These are phyloP conservation scores for Claviceps fusiformis DNA, from an alignment of 2,329 filamentous ascomycete genomes.

Conservation along the genomic window DNA sequence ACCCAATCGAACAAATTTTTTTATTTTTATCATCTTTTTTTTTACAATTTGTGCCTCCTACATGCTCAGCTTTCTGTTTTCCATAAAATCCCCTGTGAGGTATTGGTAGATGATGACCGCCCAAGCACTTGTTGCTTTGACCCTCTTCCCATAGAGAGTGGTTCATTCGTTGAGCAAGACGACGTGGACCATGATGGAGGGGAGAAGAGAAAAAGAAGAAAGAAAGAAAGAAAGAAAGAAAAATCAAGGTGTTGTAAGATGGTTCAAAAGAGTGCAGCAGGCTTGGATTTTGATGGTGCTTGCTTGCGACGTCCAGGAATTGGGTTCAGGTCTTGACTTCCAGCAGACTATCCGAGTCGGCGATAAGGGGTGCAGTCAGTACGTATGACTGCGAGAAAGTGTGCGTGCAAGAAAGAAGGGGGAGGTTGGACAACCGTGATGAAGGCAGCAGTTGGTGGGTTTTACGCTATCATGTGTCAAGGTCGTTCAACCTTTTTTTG, in stretches of 20 bases:
- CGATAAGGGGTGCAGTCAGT: background rate
- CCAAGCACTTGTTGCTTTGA: background rate
- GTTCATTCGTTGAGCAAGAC: background rate
- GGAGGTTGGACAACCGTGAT: background rate
- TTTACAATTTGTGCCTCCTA: constrained; percentile 17
- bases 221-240: background rate
- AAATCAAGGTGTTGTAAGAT: background rate
- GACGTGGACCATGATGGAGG: background rate
- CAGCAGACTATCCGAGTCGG: background rate
- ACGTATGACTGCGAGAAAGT: background rate
- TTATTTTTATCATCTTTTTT: constrained; percentile 27
- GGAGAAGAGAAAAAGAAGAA: too few species aligned
- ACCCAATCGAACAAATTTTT: constrained; percentile 31
- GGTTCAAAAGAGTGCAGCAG: background rate
- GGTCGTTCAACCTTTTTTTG: constrained; percentile 5
- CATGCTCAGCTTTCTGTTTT: constrained; percentile 12
- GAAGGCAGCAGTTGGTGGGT: background rate
- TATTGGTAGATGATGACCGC: constrained; percentile 4
- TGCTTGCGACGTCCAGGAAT: background rate
- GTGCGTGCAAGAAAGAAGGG: background rate
- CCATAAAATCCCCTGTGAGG: constrained; percentile 16
- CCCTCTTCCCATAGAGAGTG: background rate
- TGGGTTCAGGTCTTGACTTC: background rate
- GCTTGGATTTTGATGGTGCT: background rate
- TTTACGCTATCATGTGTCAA: constrained; percentile 7